Evolutionary conservation across 2,329 filamentous ascomycete species (phyloP).

Genomic region (Sphaerulina vaccinii): DNA sequence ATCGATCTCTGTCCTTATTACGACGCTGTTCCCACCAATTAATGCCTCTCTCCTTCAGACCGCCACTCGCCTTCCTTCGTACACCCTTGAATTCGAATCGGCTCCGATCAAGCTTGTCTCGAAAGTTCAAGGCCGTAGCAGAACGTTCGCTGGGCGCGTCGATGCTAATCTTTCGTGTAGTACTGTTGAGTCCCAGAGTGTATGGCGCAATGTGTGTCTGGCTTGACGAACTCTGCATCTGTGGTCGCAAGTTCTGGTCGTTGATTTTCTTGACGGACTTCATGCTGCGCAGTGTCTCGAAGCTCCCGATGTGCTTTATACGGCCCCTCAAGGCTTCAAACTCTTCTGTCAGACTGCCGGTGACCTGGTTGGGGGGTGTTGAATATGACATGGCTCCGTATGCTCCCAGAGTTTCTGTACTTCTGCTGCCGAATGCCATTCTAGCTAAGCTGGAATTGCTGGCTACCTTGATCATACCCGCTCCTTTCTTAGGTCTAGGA

Average conservation of each 20-base stretch:
- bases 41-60: slow-evolving; percentile 28
- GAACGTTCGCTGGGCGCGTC: slow-evolving; percentile 22
- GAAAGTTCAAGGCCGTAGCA: slow-evolving; percentile 26
- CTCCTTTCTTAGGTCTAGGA: slow-evolving; percentile 17
- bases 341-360: slow-evolving; percentile 1
- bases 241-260: slow-evolving; percentile 15
- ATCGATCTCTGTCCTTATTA: slow-evolving; percentile 19
- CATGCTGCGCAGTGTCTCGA: slow-evolving; percentile 28
- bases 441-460: slow-evolving; percentile 30
- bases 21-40: slow-evolving; percentile 27
- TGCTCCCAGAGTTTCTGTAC: slow-evolving; percentile 22
- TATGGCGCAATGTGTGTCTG: slow-evolving; percentile 26
- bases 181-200: slow-evolving; percentile 27
- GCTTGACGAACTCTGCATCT: background rate
- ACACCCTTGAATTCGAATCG: slow-evolving; percentile 38
- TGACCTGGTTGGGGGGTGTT: slow-evolving; percentile 24
- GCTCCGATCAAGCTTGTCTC: slow-evolving; percentile 34
- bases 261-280: slow-evolving; percentile 12
- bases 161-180: slow-evolving; percentile 20
- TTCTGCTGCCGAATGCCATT: slow-evolving; percentile 23
- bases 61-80: slow-evolving; percentile 32
- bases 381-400: slow-evolving; percentile 28
- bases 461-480: slow-evolving; percentile 26
- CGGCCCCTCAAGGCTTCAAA: slow-evolving; percentile 25
- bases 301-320: slow-evolving; percentile 31